These are phyloP conservation scores for Hemerocallis citrina DNA, from an alignment of 106 monocot species.

Conservation along the genomic window DNA sequence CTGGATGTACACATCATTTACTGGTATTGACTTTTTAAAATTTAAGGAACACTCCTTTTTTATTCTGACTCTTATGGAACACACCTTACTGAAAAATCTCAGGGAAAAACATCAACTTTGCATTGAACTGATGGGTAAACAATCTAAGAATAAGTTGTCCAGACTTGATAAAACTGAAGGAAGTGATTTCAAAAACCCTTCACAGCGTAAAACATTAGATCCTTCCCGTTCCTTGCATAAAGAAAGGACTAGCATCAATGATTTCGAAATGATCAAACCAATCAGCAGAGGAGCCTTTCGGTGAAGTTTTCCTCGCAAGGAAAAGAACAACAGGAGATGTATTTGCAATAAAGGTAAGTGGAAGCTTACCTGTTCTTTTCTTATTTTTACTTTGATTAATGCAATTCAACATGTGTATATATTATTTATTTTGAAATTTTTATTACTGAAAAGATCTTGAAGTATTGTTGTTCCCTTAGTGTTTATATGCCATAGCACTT, in stretches of 20 bases:
- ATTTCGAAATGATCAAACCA: constrained; percentile 70
- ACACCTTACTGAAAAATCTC: constrained; percentile 8
- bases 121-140: constrained; percentile 11
- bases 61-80: neutral
- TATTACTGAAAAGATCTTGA: no score
- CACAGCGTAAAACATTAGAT: constrained; percentile 11
- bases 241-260: constrained; percentile 58
- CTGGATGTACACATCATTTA: neutral
- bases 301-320: constrained; percentile 55
- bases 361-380: neutral
- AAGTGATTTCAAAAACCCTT: constrained; percentile 4
- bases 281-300: constrained; percentile 74
- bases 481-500: no score
- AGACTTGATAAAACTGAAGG: constrained; percentile 15
- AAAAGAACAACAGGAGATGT: constrained; percentile 60
- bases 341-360: constrained; percentile 65
- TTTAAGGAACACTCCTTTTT: neutral
- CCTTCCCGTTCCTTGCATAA: constrained; percentile 27
- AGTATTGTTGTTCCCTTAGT: no score
- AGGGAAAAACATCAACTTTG: constrained; percentile 51
- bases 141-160: constrained; percentile 1
- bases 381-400: neutral
- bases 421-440: no score
- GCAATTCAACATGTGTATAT: neutral
- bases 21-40: neutral